phyloP scores from a whole-genome alignment of 1,139 yeast genomes.

The Geotrichum histeridarum region DNA sequence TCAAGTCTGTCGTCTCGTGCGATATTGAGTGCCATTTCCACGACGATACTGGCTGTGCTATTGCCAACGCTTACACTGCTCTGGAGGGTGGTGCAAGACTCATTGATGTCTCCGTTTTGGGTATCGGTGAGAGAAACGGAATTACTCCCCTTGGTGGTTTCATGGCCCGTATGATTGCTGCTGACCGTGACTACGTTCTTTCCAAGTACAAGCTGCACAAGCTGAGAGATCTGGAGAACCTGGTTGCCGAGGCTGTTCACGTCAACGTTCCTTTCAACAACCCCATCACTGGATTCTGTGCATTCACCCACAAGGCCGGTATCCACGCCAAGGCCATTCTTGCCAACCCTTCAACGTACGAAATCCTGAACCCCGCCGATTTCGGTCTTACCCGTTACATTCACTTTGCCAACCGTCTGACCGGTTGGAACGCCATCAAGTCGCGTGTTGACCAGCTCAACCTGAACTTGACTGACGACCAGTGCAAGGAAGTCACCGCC shows the following conservation, averaged over 20 bases:
- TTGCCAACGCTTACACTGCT: slow-evolving; percentile 97
- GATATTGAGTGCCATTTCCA: slow-evolving; percentile 99
- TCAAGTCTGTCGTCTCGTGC: slow-evolving; percentile 89
- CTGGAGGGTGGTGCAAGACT: slow-evolving; percentile 96
- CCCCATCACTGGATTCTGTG: slow-evolving; percentile 98
- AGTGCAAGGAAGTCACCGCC: slow-evolving; percentile 87
- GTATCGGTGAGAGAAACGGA: slow-evolving; percentile 99
- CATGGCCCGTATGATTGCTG: slow-evolving; percentile 99
- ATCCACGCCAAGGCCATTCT: slow-evolving; percentile 97
- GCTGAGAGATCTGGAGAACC: slow-evolving; percentile 89
- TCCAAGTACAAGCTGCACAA: slow-evolving; percentile 94
- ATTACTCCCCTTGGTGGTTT: slow-evolving; percentile 96
- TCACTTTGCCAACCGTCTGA: slow-evolving; percentile 94
- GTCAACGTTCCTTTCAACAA: slow-evolving; percentile 97
- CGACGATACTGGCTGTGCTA: slow-evolving; percentile 98
- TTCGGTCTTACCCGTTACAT: slow-evolving; percentile 93
- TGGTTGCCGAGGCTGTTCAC: slow-evolving; percentile 96
- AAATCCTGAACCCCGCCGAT: slow-evolving; percentile 89
- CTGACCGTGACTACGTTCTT: slow-evolving; percentile 92
- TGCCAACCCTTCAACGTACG: slow-evolving; percentile 97
- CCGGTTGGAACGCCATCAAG: slow-evolving; percentile 99
- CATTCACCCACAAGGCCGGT: slow-evolving; percentile 99
- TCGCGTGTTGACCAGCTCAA: slow-evolving; percentile 96
- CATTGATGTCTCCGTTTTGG: slow-evolving; percentile 91
- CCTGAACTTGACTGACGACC: slow-evolving; percentile 82